Evolutionary conservation across 2,329 filamentous ascomycete species (phyloP).

Genomic region (Hyphodiscus sp.): DNA sequence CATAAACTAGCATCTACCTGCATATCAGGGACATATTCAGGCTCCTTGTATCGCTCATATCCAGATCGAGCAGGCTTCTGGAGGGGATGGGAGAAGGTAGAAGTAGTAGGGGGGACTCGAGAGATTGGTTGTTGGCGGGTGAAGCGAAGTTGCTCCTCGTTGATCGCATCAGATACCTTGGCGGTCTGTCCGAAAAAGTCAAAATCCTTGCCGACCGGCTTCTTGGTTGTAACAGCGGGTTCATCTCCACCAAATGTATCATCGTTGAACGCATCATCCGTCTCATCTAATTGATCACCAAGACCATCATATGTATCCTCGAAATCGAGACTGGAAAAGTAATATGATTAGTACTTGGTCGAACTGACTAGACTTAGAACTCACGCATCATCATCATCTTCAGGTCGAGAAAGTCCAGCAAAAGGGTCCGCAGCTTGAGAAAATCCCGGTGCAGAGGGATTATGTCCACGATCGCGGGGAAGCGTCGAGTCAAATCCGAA

Average conservation of each 20-base stretch:
- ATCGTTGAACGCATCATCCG: conserved; percentile 91
- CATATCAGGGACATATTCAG: conserved; percentile 79
- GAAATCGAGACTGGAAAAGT: conserved; percentile 62
- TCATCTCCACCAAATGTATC: conserved; percentile 73
- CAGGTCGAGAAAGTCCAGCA: conserved; percentile 64
- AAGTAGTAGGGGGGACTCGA: conserved; percentile 36
- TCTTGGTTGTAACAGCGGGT: conserved; percentile 35
- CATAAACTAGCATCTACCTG: conserved; percentile 91
- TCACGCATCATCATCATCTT: conserved; percentile 47
- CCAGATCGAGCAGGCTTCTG: conserved; percentile 66
- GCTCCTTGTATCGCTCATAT: conserved; percentile 85
- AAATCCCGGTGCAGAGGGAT: conserved; percentile 69
- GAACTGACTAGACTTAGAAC: conserved; percentile 7
- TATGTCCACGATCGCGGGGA: conserved; percentile 57
- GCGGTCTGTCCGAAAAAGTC: conserved; percentile 95
- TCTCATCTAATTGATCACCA: conserved; percentile 83
- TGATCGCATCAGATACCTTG: conserved; percentile 75
- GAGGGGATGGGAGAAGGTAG: conserved; percentile 35
- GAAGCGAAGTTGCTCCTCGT: conserved; percentile 85
- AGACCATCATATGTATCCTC: conserved; percentile 97
- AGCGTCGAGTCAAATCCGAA: conserved; percentile 77
- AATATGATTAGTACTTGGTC: conserved; percentile 2
- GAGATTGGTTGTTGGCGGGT: conserved; percentile 62
- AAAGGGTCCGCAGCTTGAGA: conserved; percentile 81
- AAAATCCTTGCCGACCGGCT: conserved; percentile 79